Conservation (phyloP, 2,329 filamentous ascomycete species). For the Fusarium sp. region DNA sequence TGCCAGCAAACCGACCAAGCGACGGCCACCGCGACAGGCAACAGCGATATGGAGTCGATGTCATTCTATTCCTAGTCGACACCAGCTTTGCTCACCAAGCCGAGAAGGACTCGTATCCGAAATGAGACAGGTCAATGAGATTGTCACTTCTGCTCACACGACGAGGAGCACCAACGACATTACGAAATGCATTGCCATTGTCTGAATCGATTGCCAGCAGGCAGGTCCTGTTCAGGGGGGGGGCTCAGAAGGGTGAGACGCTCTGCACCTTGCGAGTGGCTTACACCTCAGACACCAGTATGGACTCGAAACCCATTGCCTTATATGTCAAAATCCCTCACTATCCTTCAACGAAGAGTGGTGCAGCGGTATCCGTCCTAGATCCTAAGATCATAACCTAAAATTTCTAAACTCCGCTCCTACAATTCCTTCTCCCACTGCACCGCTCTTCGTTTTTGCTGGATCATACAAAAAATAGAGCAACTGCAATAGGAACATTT, state of each 20-base stretch:
- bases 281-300: background rate
- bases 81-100: background rate
- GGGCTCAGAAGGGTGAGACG: too few relatives aligned
- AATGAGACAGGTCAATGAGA: background rate
- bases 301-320: background rate
- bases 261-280: too few relatives aligned
- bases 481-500: background rate
- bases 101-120: background rate
- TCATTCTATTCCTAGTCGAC: too few relatives aligned
- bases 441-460: background rate
- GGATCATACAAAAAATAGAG: background rate
- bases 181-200: background rate
- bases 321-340: background rate
- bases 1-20: background rate
- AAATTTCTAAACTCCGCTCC: background rate
- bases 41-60: background rate
- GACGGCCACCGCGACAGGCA: background rate
- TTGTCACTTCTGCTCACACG: background rate
- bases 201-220: background rate
- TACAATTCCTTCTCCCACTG: background rate
- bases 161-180: background rate
- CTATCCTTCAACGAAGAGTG: background rate
- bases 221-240: background rate
- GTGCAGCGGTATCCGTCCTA: background rate
- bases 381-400: background rate